phyloP scores from a whole-genome alignment of 805 yeast species.

The Barnettozyma botsteinii region DNA sequence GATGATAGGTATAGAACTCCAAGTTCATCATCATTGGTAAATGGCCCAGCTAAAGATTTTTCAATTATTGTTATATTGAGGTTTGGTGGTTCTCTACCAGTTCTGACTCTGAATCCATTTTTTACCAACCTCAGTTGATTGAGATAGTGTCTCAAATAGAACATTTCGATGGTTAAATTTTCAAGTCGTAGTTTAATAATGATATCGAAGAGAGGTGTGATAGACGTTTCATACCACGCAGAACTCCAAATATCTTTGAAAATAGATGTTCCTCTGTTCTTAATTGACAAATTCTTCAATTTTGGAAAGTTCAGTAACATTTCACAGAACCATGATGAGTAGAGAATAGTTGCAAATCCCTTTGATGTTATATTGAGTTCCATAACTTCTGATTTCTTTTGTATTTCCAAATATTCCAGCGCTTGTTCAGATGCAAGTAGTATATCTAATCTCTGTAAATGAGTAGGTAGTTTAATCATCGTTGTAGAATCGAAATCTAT shows the following conservation, averaged over 20 bases:
- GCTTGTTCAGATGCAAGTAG: not conserved
- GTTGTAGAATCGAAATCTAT: not conserved
- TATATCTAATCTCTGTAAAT: slow-evolving; percentile 2
- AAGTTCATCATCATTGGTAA: slow-evolving; percentile 6
- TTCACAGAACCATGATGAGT: not conserved
- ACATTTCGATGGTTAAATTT: too few relatives aligned
- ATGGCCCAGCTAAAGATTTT: slow-evolving; percentile 13
- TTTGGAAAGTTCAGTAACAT: not conserved
- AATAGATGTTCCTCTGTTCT: slow-evolving; percentile 1
- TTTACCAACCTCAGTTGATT: too few relatives aligned
- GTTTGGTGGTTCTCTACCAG: too few relatives aligned
- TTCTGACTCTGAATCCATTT: too few relatives aligned
- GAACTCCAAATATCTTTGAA: too few relatives aligned
- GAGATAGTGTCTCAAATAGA: too few relatives aligned
- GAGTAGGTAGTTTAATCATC: not conserved
- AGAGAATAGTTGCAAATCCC: not conserved
- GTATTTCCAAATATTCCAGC: not conserved
- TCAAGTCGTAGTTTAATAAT: too few relatives aligned
- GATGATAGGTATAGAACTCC: too few relatives aligned
- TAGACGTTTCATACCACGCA: too few relatives aligned
- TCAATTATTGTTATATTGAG: slow-evolving; percentile 12
- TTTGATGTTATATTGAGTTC: slow-evolving; percentile 3
- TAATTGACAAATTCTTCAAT: not conserved
- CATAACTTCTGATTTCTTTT: not conserved
- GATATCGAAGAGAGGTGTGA: too few relatives aligned